Base-by-base conservation (phyloP, 305 asterid genomes). In the Stenogyne calaminthoides region DNA sequence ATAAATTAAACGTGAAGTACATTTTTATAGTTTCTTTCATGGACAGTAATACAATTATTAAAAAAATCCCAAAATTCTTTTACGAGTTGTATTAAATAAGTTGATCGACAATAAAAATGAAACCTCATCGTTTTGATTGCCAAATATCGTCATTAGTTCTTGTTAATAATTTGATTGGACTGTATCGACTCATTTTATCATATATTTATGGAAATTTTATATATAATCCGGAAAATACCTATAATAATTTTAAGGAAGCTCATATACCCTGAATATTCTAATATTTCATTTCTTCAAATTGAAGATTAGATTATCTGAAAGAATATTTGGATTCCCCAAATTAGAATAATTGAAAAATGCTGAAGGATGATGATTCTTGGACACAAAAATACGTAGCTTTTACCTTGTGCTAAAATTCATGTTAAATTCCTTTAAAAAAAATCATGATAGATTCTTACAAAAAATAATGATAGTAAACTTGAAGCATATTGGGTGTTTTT, bases 1-100 rank as follows among this genome's bases (percentile, higher is more conserved):
- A 49, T 49, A 49, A 15, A 49, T 49, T 22, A 22, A 22, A 74
- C 68, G 73, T 66, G 73, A 27, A 57, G 42, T 55, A 27, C 46
- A 49, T 27, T 56, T 55, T 55, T 37, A 10, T 49, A 16, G 49
- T 27, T 51, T 39, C 18, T 40, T 72, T 63, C 55, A 39, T 44
- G 59, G 49, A 16, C 22, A 12, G 10, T 7, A 66, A 36, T 15
- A 18, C 51, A 37, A 0, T 22, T 22, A 0, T 22, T 22, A 0
- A 22, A 0, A 22, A 22, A 60, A 32, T 29, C 34, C n/a, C 29
- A 12, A 19, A 20, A 11, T 10, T 5, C 46, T 39, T 39, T 9
- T 39, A 39, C 46, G 12, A 39, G 8, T 39, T 8, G 46, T 8
- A 39, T 39, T 8, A 39, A 39, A 8, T 39, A 32, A 32, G 37